Base-by-base conservation (phyloP, 2,329 filamentous ascomycete genomes). In the Botryotinia convoluta region DNA sequence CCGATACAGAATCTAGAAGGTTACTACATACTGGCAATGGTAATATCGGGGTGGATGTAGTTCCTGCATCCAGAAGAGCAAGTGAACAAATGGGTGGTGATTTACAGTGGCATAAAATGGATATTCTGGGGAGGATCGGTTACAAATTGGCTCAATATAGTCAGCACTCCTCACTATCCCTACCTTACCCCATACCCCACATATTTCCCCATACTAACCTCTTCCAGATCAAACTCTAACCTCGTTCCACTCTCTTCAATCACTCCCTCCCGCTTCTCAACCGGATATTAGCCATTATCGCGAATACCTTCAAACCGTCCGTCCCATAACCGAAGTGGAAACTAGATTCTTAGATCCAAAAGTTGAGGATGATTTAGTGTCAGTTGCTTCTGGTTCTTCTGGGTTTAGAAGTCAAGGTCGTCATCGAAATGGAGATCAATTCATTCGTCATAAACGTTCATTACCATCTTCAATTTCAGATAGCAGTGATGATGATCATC, bases 101-200 rank as follows among this genome's bases (percentile, higher is more conserved):
- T 70, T 80, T 91, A 61, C 87, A 90, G 75, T 88, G 86, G 81
- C 87, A 87, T 75, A 87, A 88, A 78, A 89, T 87, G 0, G 87
- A 90, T 64, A 81, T 92, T 8, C 80, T 93, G 8, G 88, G 87
- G 22, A 86, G 87, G 76, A 89, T 93, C 71, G 90, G 88, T 26
- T 86, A 87, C 75, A 93, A 93, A 79, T 82, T 92, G 14, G 86
- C 86, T 45, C 89, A 92, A 78, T 93, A 93, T 79, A 91, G 90
- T 91, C 82, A 81, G 87, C 69, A 32, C 7, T n/a, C 35, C 35
- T 12, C 26, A 22, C 14, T 14, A 68, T 42, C 26, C 63, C 44
- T 60, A 20, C 35, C 16, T 67, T 14, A 44, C 57, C n/a, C 61
- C 64, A 62, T 37, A 67, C 20, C 44, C 54, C 5, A 26, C 64